Percentiles rank a stretch among this genome's conserved stretches.
Conservation (phyloP, 495 filamentous ascomycete species). For the Xylaria venustula region DNA sequence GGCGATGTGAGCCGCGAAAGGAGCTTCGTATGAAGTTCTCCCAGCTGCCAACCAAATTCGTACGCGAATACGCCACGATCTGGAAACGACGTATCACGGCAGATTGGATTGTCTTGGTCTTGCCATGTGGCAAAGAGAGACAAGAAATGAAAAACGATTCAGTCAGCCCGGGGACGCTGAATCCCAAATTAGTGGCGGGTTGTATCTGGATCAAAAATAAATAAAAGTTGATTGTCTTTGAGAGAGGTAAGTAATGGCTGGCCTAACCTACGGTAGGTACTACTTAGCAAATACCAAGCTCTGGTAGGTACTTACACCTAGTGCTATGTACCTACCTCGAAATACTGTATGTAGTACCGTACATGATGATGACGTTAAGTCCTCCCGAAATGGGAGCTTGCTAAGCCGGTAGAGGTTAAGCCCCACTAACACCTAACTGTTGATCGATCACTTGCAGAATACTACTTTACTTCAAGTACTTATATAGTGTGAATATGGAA, state of each 20-base stretch:
- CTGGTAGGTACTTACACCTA: not conserved
- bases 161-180: not conserved
- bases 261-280: conserved; percentile 9
- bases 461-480: not conserved
- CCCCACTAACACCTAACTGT: not conserved
- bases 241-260: too few relatives aligned
- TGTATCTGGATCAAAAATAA: too few relatives aligned
- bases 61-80: not conserved
- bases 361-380: too few relatives aligned
- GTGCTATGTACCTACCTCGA: too few relatives aligned
- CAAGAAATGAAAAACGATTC: not conserved
- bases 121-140: not conserved
- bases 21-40: not conserved
- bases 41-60: not conserved
- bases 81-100: not conserved
- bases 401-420: too few relatives aligned
- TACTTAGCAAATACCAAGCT: not conserved
- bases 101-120: not conserved
- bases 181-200: not conserved
- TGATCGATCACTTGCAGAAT: not conserved
- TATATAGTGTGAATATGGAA: too few relatives aligned
- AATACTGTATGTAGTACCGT: too few relatives aligned
- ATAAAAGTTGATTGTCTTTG: too few relatives aligned
- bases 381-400: too few relatives aligned
- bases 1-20: not conserved